These are phyloP conservation scores for Aspergillus sparsus DNA, from an alignment of 495 filamentous ascomycete genomes.

Conservation along the genomic window DNA sequence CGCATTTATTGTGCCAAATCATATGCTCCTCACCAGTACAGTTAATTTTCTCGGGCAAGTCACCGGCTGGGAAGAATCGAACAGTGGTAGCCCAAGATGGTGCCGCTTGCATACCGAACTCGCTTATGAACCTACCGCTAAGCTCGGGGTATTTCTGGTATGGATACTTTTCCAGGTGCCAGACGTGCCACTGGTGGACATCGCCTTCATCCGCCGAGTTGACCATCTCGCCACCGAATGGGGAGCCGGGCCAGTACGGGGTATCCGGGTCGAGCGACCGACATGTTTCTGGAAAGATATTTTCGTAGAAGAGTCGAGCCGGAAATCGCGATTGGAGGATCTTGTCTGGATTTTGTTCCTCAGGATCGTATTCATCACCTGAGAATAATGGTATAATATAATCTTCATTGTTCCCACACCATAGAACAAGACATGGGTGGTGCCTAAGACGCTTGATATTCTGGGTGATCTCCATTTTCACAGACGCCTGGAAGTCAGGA, in stretches of 20 bases:
- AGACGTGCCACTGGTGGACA: conserved; percentile 3
- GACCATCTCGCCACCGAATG: neutral
- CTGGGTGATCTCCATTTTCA: neutral
- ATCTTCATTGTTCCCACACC: conserved; percentile 3
- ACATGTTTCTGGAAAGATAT: neutral
- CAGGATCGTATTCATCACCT: neutral
- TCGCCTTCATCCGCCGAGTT: neutral
- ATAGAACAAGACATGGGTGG: neutral
- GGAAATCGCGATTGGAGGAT: neutral
- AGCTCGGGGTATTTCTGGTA: conserved; percentile 4
- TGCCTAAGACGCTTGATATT: conserved; percentile 4
- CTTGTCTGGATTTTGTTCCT: neutral
- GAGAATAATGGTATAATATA: conserved; percentile 1
- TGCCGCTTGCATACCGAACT: neutral
- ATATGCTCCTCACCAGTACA: neutral
- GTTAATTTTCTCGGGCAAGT: neutral
- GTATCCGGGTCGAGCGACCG: neutral
- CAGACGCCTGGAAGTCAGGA: neutral
- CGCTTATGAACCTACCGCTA: neutral
- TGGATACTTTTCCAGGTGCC: neutral
- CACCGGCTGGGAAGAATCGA: neutral
- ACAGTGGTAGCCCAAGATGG: neutral
- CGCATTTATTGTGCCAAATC: neutral
- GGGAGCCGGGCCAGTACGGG: conserved; percentile 2
- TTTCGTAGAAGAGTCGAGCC: neutral